phyloP scores from a whole-genome alignment of 2,329 filamentous ascomycete species.

The Fusarium staphyleae region DNA sequence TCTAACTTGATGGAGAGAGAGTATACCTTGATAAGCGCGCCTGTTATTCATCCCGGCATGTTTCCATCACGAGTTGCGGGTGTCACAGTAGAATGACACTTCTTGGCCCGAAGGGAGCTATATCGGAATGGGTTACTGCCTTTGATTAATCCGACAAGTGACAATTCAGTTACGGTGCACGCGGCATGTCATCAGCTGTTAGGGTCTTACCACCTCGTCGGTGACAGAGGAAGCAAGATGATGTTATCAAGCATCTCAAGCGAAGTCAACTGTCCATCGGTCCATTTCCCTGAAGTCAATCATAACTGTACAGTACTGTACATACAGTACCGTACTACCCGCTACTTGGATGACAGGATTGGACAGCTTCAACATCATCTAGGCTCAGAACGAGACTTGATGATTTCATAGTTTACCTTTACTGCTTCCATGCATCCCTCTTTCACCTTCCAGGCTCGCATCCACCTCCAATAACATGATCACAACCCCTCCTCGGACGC shows the following conservation, averaged over 20 bases:
- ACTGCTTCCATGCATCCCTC: slow-evolving; percentile 22
- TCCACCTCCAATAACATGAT: not conserved
- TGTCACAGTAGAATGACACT: slow-evolving; percentile 8
- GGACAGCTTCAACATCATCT: slow-evolving; percentile 16
- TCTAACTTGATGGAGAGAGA: not conserved
- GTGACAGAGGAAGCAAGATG: slow-evolving; percentile 8
- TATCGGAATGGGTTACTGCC: slow-evolving; percentile 10
- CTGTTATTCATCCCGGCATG: slow-evolving; percentile 10
- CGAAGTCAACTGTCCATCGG: slow-evolving; percentile 1
- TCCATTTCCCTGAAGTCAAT: slow-evolving; percentile 4
- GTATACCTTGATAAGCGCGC: slow-evolving; percentile 19
- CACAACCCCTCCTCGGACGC: slow-evolving; percentile 5
- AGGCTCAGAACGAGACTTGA: slow-evolving; percentile 1
- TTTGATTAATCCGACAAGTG: slow-evolving; percentile 21
- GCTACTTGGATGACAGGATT: slow-evolving; percentile 13
- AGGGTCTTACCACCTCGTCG: slow-evolving; percentile 18
- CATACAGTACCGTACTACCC: not conserved
- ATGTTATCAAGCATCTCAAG: slow-evolving; percentile 22
- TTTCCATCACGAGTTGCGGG: slow-evolving; percentile 17
- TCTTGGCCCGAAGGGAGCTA: slow-evolving; percentile 7
- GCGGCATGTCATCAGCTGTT: slow-evolving; percentile 22
- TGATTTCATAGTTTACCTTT: slow-evolving; percentile 7
- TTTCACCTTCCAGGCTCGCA: slow-evolving; percentile 10
- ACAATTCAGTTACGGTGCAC: slow-evolving; percentile 16
- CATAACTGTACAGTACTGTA: too few relatives aligned